phyloP scores from a whole-genome alignment of 1,139 yeast species.

The Geotrichum australiense region DNA sequence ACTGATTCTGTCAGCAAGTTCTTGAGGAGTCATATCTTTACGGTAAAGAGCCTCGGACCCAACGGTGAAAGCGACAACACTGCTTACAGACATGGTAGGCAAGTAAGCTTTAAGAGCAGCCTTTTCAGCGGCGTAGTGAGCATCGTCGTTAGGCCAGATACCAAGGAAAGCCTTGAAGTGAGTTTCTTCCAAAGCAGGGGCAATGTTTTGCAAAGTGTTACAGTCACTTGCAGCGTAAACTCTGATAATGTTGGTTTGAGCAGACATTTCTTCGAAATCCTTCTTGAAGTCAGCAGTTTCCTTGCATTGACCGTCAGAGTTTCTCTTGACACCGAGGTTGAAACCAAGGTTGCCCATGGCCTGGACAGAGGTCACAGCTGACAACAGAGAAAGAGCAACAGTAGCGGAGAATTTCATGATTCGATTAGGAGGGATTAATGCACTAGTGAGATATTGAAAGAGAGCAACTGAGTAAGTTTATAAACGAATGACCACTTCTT shows the following conservation, averaged over 20 bases:
- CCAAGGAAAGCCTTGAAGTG: conserved; percentile 74
- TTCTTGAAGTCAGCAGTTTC: conserved; percentile 54
- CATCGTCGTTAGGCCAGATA: conserved; percentile 82
- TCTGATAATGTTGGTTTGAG: conserved; percentile 58
- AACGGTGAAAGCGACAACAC: conserved; percentile 69
- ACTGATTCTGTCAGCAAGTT: conserved; percentile 47
- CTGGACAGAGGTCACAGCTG: conserved; percentile 12
- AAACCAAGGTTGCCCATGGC: conserved; percentile 43
- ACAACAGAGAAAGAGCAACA: conserved; percentile 10
- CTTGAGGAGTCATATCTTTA: conserved; percentile 63
- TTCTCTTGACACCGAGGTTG: conserved; percentile 71
- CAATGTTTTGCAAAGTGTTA: conserved; percentile 72
- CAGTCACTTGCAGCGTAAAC: conserved; percentile 86
- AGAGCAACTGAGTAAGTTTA: conserved; percentile 2
- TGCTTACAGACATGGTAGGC: conserved; percentile 59
- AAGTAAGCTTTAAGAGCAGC: conserved; percentile 59
- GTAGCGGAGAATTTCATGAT: conserved; percentile 17
- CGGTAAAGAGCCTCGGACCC: conserved; percentile 93
- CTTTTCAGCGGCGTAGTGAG: conserved; percentile 65
- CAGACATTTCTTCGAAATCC: conserved; percentile 52
- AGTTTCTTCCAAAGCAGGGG: conserved; percentile 75
- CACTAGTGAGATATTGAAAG: background rate
- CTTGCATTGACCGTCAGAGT: conserved; percentile 45
- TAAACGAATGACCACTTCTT: conserved; percentile 1
- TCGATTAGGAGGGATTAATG: conserved; percentile 1